Base-by-base conservation (phyloP, 768 basidiomycete genomes). In the Amanita fuliginea region DNA sequence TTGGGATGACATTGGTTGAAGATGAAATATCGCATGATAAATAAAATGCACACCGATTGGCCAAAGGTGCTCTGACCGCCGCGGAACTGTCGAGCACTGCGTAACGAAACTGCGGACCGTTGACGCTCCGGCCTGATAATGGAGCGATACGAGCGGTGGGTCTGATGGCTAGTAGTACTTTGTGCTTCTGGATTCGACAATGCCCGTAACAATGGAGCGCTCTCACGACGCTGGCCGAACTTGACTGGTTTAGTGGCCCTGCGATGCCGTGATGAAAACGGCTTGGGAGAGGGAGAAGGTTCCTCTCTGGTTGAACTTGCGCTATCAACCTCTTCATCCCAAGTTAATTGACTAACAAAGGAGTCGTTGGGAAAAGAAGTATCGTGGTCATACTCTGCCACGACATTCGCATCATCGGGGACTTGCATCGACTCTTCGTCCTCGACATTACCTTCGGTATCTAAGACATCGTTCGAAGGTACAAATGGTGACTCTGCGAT, bases 21-120 rank as follows among this genome's bases (percentile, higher is more conserved):
- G n/a, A 39, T 10, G 28, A 18, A 42, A 43, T 16, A 4, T 11
- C 22, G 8, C 33, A 26, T 41, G 24, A 18, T 39, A 13, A 10
- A n/a, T 36, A 24, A 0, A 30, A 51, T 22, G 55, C 78, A 51
- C 55, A 83, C 83, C 42, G 82, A 84, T 60, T 86, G 83, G 19
- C 82, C 81, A 56, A 80, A 85, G 6, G 83, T 84, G 51, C 83
- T 86, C 58, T 76, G 71, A 5, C 83, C 83, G 4, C 63, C 65
- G 50, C 69, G 68, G 41, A 64, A 53, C 49, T 68, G 59, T 43
- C 60, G 64, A 18, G 56, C 49, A 44, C 55, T 61, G 28, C 56
- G 61, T 32, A 57, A 55, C 30, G 66, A 71, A 37, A 54, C 57
- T 18, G 60, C 61, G 41, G 71, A 70, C 28, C 62, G 58, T 37